phyloP scores from a whole-genome alignment of 345 rosid genomes.

The Passiflora organensis region DNA sequence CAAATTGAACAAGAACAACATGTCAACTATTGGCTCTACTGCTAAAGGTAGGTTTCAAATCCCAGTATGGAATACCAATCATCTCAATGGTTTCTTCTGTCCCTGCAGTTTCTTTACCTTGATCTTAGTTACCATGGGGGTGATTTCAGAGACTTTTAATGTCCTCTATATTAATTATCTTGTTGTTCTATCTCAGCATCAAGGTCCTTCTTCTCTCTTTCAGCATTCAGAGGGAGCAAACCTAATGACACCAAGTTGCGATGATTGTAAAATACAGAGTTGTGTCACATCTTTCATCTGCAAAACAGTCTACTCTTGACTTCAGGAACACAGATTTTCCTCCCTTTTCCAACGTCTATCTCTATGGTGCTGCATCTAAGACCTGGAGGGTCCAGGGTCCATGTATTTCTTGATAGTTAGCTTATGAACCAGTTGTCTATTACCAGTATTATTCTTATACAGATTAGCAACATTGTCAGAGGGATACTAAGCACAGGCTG shows the following conservation, averaged over 20 bases:
- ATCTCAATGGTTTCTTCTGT: not conserved
- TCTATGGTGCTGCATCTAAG: not conserved
- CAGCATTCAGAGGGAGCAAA: conserved; percentile 60
- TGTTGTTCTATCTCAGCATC: conserved; percentile 34
- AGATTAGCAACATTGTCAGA: too few species aligned
- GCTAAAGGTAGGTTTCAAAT: conserved; percentile 37
- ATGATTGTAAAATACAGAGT: conserved; percentile 1
- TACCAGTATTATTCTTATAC: too few species aligned
- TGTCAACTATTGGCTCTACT: conserved; percentile 34
- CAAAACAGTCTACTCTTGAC: not conserved
- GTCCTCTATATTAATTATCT: not conserved
- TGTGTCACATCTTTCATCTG: not conserved
- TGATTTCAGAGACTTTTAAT: conserved; percentile 2
- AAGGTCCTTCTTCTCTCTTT: conserved; percentile 71
- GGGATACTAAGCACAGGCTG: too few species aligned
- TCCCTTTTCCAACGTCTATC: not conserved
- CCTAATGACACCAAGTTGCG: conserved; percentile 47
- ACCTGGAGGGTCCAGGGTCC: too few species aligned
- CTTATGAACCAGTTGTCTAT: too few species aligned
- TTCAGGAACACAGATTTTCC: not conserved
- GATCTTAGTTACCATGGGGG: not conserved
- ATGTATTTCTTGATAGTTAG: too few species aligned
- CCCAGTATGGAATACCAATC: not conserved
- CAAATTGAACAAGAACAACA: conserved; percentile 29
- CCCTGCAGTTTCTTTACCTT: not conserved